Conservation (phyloP, 2,329 filamentous ascomycete genomes). For the Penicillium sp. region DNA sequence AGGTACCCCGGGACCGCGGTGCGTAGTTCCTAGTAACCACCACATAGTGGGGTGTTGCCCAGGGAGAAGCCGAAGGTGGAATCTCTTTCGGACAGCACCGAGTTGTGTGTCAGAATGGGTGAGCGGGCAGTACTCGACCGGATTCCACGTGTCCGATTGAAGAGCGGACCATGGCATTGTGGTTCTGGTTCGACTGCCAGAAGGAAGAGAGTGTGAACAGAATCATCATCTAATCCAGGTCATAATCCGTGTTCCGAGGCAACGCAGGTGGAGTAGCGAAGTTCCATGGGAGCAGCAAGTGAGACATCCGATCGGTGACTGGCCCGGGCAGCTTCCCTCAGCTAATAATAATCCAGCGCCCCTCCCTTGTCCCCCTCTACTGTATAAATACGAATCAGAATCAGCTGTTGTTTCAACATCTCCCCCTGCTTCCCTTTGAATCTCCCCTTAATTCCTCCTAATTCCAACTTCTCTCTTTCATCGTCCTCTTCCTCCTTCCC, state of each 20-base stretch:
- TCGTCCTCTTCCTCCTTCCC: constrained; percentile 2
- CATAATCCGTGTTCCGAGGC: too few relatives aligned
- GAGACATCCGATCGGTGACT: constrained; percentile 16
- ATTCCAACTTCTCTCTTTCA: not conserved
- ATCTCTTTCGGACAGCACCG: too few relatives aligned
- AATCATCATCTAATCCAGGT: too few relatives aligned
- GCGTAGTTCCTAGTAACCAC: too few relatives aligned
- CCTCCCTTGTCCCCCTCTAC: constrained; percentile 23
- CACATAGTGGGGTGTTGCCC: constrained; percentile 2
- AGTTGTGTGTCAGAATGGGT: too few relatives aligned
- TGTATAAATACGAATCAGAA: constrained; percentile 27
- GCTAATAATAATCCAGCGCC: constrained; percentile 20
- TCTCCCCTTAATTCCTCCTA: constrained; percentile 5
- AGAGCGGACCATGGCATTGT: too few relatives aligned
- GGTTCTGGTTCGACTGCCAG: too few relatives aligned
- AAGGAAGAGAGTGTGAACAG: too few relatives aligned
- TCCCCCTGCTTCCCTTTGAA: constrained; percentile 1
- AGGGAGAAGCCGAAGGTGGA: constrained; percentile 2
- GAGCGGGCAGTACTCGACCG: too few relatives aligned
- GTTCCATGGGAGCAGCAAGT: constrained; percentile 9
- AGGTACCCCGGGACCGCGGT: too few relatives aligned
- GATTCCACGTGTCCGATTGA: too few relatives aligned
- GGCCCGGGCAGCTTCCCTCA: constrained; percentile 15
- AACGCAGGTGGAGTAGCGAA: constrained; percentile 1
- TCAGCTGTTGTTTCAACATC: too few relatives aligned